Conservation (phyloP, 768 basidiomycete genomes). For the Pulveroboletus ravenelii region DNA sequence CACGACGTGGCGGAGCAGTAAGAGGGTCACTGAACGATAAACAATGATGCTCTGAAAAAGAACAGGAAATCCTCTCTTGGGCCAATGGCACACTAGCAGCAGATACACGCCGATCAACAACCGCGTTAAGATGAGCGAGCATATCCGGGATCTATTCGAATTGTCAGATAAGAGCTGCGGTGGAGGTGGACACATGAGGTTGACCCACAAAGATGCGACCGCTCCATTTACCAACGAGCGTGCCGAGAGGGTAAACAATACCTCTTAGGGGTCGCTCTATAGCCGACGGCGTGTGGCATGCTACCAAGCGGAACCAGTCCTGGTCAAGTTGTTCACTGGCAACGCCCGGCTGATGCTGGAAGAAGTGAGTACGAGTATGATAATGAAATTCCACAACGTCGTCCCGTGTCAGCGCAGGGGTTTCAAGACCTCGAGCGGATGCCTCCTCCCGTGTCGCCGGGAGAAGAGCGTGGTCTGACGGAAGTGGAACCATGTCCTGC, state of each 20-base stretch:
- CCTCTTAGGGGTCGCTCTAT: conserved; percentile 37
- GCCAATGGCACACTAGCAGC: conserved; percentile 24
- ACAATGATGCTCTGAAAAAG: conserved; percentile 46
- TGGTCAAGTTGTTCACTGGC: conserved; percentile 36
- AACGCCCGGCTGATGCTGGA: conserved; percentile 14
- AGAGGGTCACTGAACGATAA: conserved; percentile 36
- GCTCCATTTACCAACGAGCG: conserved; percentile 42
- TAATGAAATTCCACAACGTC: conserved; percentile 39
- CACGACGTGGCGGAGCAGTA: conserved; percentile 29
- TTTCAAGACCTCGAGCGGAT: conserved; percentile 21
- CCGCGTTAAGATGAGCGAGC: conserved; percentile 22
- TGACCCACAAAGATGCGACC: conserved; percentile 43
- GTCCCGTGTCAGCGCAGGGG: conserved; percentile 34
- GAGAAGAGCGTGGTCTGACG: conserved; percentile 17
- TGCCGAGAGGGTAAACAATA: conserved; percentile 40
- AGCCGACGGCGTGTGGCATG: conserved; percentile 37
- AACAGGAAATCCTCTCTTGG: conserved; percentile 38
- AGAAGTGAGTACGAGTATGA: conserved; percentile 33
- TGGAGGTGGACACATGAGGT: conserved; percentile 4
- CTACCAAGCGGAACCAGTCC: conserved; percentile 46
- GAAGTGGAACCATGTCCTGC: conserved; percentile 29
- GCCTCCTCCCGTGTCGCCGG: conserved; percentile 36
- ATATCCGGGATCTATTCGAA: conserved; percentile 23
- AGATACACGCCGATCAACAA: conserved; percentile 17
- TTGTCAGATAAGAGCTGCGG: conserved; percentile 20